Evolutionary conservation across 805 yeast species (phyloP), one percentile per base, ranked within the genome.

Genomic region (Myxozyma lipomycoides): DNA sequence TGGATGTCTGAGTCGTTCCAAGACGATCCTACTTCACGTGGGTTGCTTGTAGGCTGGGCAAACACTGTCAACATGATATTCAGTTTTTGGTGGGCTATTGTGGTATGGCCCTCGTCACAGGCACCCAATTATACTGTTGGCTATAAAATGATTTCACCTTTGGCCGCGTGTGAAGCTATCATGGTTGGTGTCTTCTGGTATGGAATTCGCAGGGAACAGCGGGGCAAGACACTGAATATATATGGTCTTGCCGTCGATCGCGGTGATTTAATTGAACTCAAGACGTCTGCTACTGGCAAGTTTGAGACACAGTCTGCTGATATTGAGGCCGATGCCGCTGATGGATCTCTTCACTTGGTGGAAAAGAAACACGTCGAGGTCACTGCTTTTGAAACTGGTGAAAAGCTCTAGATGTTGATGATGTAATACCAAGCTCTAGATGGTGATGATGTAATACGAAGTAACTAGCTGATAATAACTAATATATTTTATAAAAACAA

Each of bases 81-180:
- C 37, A 63, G 62, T 42, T 67, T 71, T 21, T 67, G 69, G 67
- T 47, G 68, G 44, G 69, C 69, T 26, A 50, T 67, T 7, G 59
- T 65, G 17, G 59, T 68, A 22, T 68, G 57, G 47, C 67, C 69
- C 18, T 61, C 70, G 17, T 58, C 61, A 22, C 56, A 64, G 18
- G 71, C 72, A 1, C 72, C 71, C 22, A 55, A 49, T 36, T 68
- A 66, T 49, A 63, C 62, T 18, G 60, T 60, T 28, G 71, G 70
- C 22, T 68, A 68, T 41, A 67, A 61, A 44, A 56, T 63, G 3
- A 48, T 44, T n/a, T 7, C 44, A 17, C 48, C 28, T 12, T 5
- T 45, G 32, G 38, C 30, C 15, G 50, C 32, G 3, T 32, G 34
- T 2, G 43, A 34, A 1, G 43, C 44, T 2, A 34, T 43, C 15